phyloP scores from a whole-genome alignment of 257 asterid genomes.

The Lavandula angustifolia region DNA sequence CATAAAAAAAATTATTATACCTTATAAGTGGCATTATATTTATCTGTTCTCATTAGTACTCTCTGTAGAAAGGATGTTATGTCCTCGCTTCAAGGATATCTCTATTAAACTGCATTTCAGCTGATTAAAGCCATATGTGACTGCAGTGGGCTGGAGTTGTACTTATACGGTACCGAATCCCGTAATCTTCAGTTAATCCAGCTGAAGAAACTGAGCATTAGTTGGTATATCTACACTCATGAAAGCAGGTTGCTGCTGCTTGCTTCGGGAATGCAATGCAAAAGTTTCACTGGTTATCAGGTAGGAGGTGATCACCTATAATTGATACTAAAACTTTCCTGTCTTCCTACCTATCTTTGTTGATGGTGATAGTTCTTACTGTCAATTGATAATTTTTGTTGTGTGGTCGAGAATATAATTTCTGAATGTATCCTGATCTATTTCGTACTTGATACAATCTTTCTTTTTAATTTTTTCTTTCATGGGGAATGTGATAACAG shows the following conservation, averaged over 20 bases:
- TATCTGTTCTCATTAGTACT: constrained; percentile 4
- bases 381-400: constrained; percentile 5
- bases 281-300: constrained; percentile 90
- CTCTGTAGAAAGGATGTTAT: constrained; percentile 11
- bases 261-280: constrained; percentile 92
- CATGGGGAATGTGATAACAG: constrained; percentile 4
- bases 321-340: constrained; percentile 16
- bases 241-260: constrained; percentile 97
- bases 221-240: constrained; percentile 93
- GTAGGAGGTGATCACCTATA: constrained; percentile 44
- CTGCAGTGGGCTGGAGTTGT: constrained; percentile 86
- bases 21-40: constrained; percentile 13
- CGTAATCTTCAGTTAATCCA: constrained; percentile 71
- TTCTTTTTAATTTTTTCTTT: neutral
- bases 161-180: constrained; percentile 53
- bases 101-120: constrained; percentile 11
- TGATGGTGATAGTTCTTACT: constrained; percentile 14
- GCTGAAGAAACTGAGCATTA: constrained; percentile 65
- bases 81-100: constrained; percentile 27
- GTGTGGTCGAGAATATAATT: neutral
- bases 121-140: constrained; percentile 35
- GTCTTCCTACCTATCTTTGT: constrained; percentile 9
- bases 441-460: neutral
- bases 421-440: constrained; percentile 11
- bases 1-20: neutral